Base-by-base conservation (phyloP, 768 basidiomycete genomes). In the Russula sp. region DNA sequence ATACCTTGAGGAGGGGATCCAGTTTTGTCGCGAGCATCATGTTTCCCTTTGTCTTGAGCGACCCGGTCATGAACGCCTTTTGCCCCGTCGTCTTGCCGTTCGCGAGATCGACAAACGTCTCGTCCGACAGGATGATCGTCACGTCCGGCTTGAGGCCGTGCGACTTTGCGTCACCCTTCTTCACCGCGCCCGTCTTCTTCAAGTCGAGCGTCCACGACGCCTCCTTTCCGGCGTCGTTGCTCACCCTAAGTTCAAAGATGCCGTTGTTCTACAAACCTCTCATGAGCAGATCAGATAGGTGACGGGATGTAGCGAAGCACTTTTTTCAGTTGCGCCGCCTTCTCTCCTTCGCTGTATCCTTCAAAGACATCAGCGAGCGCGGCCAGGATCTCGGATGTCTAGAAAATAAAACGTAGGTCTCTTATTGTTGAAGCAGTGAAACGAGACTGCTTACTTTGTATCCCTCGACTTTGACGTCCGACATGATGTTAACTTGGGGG, bases 11-110 rank as follows among this genome's bases (percentile, higher is more conserved):
- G 14, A 98, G 81, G 10, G 76, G 78, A 66, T 88, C 87, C 39
- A 97, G 88, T 74, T 96, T 98, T 29, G 92, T 95, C 1, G 90
- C 92, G 64, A 95, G 82, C 91, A 95, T 93, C 74, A 94, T 85
- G 75, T 93, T 94, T 58, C 92, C 93, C 72, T 82, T 88, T 16
- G 90, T 88, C 82, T 95, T 96, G 53, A 97, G 82, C 70, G 90
- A 90, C 34, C 94, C 94, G 7, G 89, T 90, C 90, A 98, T 92
- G 78, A 94, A 97, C 22, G 93, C 93, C 71, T 93, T 94, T 75
- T 97, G 94, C 20, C 91, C 93, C 68, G 90, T 92, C 48, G 88
- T 77, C 87, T 91, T 89, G 69, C 88, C 89, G 42, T 75, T 70
- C 4, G 90, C 86, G 39, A 98, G 78, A 43, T 86, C 80, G 35